A percentile compares a stretch with the other conserved stretches of the same genome.
Evolutionary conservation across 2,329 filamentous ascomycete genomes (phyloP).

Genomic region (Delphinella strobiligena): DNA sequence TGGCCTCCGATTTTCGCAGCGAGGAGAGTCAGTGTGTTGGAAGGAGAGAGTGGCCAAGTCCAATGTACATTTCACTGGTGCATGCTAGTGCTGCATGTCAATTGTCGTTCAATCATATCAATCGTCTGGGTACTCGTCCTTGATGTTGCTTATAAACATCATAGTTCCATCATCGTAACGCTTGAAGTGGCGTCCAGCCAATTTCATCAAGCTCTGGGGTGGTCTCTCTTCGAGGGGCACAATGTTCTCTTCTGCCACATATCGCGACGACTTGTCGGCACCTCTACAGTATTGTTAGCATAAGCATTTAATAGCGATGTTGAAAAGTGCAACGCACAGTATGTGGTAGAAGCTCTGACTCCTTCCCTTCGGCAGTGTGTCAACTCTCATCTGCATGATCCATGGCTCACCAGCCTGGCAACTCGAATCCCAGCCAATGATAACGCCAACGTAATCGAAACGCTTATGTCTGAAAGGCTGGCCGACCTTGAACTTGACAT

Average conservation of each 20-base stretch:
- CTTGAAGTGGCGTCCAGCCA: conserved; percentile 81
- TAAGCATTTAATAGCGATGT: conserved; percentile 2
- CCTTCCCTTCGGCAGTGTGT: conserved; percentile 45
- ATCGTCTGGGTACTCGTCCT: conserved; percentile 78
- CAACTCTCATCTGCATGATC: conserved; percentile 53
- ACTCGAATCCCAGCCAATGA: conserved; percentile 72
- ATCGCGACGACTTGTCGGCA: conserved; percentile 56
- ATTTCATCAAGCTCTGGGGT: conserved; percentile 48
- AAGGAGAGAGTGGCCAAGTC: no score
- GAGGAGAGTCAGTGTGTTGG: no score
- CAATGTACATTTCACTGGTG: no score
- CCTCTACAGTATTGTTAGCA: conserved; percentile 32
- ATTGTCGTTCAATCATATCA: conserved; percentile 32
- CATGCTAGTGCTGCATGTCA: no score
- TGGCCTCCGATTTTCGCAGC: no score
- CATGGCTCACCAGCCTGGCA: conserved; percentile 48
- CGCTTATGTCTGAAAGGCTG: conserved; percentile 74
- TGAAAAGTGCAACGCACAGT: conserved; percentile 49
- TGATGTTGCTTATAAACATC: conserved; percentile 71
- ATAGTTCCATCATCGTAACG: conserved; percentile 58
- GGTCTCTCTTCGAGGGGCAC: conserved; percentile 42
- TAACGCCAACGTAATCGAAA: conserved; percentile 67
- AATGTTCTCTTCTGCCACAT: conserved; percentile 75
- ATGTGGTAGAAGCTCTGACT: conserved; percentile 74
- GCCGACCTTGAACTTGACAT: conserved; percentile 58